phyloP scores from a whole-genome alignment of 2,329 filamentous ascomycete species.

The Xylariomycetidae sp. region DNA sequence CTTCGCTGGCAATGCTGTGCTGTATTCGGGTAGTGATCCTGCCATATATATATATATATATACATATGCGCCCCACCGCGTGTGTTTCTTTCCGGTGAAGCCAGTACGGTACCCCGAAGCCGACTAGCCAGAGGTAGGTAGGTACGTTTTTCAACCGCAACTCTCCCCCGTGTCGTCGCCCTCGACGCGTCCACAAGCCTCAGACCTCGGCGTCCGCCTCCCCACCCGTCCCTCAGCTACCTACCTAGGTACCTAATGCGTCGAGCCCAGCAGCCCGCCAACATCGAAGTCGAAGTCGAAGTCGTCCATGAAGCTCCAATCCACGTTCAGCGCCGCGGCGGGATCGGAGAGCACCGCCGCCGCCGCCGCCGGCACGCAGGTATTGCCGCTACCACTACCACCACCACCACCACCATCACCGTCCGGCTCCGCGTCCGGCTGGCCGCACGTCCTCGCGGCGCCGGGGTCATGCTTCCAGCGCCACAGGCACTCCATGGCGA shows the following conservation, averaged over 20 bases:
- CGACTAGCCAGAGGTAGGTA: too few species aligned
- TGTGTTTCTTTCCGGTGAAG: too few species aligned
- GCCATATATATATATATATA: too few species aligned
- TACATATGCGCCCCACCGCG: too few species aligned
- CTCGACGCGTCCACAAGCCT: too few species aligned
- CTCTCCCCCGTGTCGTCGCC: too few species aligned
- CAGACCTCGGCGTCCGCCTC: too few species aligned
- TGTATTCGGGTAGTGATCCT: too few species aligned
- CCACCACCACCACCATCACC: slow-evolving; percentile 2
- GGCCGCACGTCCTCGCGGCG: slow-evolving; percentile 4
- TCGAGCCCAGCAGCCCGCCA: slow-evolving; percentile 9
- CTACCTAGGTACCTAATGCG: slow-evolving; percentile 1
- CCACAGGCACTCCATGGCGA: slow-evolving; percentile 44
- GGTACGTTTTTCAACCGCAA: too few species aligned
- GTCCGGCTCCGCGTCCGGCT: not conserved
- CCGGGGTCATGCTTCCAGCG: slow-evolving; percentile 34
- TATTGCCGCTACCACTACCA: slow-evolving; percentile 1
- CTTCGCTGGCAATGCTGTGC: too few species aligned
- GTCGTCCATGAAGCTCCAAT: slow-evolving; percentile 29
- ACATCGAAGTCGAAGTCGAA: slow-evolving; percentile 26
- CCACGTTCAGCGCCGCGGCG: slow-evolving; percentile 20
- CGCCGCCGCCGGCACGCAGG: not conserved
- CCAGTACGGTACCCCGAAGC: too few species aligned
- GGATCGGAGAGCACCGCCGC: too few species aligned
- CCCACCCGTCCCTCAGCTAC: not conserved